Conservation (phyloP, 352 stramenopile genomes). For the Pythium dissimile region DNA sequence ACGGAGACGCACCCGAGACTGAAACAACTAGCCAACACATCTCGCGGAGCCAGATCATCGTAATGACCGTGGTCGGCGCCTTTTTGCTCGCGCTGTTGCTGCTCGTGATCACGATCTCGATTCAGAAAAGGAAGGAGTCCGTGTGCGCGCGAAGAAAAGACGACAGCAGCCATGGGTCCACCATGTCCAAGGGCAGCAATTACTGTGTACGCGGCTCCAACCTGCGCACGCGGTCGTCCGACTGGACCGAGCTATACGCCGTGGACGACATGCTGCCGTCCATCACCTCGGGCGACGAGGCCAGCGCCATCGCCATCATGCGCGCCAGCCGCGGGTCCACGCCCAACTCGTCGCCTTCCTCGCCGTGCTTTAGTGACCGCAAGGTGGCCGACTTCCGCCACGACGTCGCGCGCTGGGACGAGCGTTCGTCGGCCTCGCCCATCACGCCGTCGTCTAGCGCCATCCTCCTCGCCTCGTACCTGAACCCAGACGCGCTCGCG, state of each 20-base stretch:
- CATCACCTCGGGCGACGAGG: conserved; percentile 31
- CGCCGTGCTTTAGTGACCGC: conserved; percentile 17
- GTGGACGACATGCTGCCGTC: conserved; percentile 36
- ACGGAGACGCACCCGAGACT: not conserved
- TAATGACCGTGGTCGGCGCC: conserved; percentile 19
- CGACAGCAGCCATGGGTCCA: conserved; percentile 3
- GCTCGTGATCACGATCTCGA: conserved; percentile 14
- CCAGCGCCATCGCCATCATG: conserved; percentile 48
- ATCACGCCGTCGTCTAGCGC: conserved; percentile 42
- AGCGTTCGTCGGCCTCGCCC: conserved; percentile 40
- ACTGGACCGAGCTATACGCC: conserved; percentile 48
- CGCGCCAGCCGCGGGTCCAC: conserved; percentile 39
- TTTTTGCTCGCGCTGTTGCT: conserved; percentile 22
- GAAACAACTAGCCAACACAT: conserved; percentile 1
- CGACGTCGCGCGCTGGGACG: conserved; percentile 44
- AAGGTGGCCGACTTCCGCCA: conserved; percentile 43
- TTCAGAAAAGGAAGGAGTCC: not conserved
- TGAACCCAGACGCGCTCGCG: conserved; percentile 12
- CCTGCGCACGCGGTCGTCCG: conserved; percentile 29
- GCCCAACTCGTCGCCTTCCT: conserved; percentile 15
- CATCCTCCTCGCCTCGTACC: conserved; percentile 28
- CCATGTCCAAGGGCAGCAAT: conserved; percentile 6
- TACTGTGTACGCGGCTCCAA: conserved; percentile 12
- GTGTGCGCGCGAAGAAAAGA: conserved; percentile 7
- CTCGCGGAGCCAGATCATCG: conserved; percentile 25